phyloP scores from a whole-genome alignment of 2,329 filamentous ascomycete genomes.

The Paracorniculantispora psalliotae region DNA sequence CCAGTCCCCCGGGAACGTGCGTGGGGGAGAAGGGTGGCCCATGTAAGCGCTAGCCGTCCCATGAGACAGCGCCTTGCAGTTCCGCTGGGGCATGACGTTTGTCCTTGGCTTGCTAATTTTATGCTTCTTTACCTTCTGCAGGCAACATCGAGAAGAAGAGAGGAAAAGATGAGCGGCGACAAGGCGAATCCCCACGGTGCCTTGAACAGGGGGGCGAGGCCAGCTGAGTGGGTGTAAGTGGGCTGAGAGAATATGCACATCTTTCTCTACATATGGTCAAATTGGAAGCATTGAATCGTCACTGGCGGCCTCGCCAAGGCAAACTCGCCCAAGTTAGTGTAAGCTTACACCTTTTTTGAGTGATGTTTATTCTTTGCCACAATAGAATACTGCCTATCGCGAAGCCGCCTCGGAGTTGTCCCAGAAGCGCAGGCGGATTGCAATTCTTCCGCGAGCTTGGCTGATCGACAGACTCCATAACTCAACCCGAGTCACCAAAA shows the following conservation, averaged over 20 bases:
- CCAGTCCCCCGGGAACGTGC: background rate
- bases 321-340: background rate
- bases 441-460: too few species aligned
- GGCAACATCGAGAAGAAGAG: background rate
- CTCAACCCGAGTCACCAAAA: too few species aligned
- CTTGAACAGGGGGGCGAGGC: background rate
- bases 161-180: too few species aligned
- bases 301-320: background rate
- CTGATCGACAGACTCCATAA: too few species aligned
- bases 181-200: background rate
- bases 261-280: background rate
- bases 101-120: background rate
- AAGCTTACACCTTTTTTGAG: background rate
- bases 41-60: slow-evolving; percentile 6
- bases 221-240: background rate
- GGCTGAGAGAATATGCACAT: background rate
- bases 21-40: background rate
- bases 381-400: too few species aligned
- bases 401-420: too few species aligned
- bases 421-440: too few species aligned
- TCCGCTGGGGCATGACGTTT: background rate
- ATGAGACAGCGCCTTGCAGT: background rate
- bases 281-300: too few species aligned
- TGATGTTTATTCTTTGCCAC: too few species aligned
- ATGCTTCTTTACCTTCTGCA: background rate